Conservation (phyloP, 1,284 basidiomycete species). For the Microstroma glucosiphilum region DNA sequence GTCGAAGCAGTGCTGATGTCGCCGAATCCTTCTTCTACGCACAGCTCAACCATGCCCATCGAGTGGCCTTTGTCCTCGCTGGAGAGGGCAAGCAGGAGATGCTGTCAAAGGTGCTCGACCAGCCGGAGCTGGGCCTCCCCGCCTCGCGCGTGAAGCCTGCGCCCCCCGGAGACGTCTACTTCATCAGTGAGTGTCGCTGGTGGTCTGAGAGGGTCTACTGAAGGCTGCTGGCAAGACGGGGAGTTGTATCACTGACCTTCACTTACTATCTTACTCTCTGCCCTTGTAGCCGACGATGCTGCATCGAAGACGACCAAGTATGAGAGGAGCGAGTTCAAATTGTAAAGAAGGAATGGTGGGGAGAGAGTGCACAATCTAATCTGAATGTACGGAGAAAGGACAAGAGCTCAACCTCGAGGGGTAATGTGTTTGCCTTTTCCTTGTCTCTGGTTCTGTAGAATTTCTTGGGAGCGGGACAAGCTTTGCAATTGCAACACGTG, state of each 20-base stretch:
- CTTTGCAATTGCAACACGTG: no score
- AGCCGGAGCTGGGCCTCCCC: conserved; percentile 73
- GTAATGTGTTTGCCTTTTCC: no score
- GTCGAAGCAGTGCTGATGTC: background rate
- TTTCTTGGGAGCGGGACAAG: no score
- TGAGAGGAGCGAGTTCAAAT: conserved; percentile 29
- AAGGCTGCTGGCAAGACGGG: conserved; percentile 27
- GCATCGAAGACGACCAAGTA: conserved; percentile 30
- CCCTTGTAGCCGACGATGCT: conserved; percentile 11
- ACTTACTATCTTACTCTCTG: no score
- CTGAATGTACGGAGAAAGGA: no score
- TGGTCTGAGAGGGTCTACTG: conserved; percentile 16
- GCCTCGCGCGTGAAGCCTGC: conserved; percentile 73
- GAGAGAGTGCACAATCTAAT: no score
- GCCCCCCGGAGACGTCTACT: conserved; percentile 61
- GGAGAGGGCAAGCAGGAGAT: conserved; percentile 79
- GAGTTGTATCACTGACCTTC: conserved; percentile 11
- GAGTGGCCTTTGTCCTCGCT: conserved; percentile 78
- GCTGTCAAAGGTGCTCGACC: conserved; percentile 69
- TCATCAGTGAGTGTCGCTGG: conserved; percentile 21
- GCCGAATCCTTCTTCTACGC: background rate
- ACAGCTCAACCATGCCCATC: conserved; percentile 56
- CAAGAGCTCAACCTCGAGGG: no score
- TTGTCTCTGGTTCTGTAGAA: no score
- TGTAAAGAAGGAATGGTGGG: conserved; percentile 11